Evolutionary conservation across 1,139 yeast species (phyloP).

Genomic region (Nadsonia starkeyi-henricii): DNA sequence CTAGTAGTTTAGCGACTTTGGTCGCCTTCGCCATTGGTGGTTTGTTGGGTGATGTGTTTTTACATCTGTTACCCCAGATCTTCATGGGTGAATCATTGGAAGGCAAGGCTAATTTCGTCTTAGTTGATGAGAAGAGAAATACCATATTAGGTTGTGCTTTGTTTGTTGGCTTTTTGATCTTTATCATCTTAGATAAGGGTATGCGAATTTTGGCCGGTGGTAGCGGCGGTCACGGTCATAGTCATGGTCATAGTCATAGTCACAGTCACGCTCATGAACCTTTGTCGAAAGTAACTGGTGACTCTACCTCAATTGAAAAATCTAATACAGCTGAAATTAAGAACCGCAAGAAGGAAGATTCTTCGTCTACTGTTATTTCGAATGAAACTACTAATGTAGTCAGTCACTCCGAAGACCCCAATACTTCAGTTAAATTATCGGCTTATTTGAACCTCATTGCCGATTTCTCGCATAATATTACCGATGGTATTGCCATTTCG

Average conservation of each 20-base stretch:
- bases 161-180: conserved; percentile 41
- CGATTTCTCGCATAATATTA: conserved; percentile 53
- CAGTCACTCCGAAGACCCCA: background rate
- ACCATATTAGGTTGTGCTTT: conserved; percentile 37
- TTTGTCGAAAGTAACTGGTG: background rate
- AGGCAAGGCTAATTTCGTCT: conserved; percentile 26
- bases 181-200: conserved; percentile 42
- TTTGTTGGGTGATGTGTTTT: conserved; percentile 50
- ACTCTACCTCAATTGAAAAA: background rate
- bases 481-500: conserved; percentile 58
- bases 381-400: background rate
- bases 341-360: conserved; percentile 3
- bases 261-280: conserved; percentile 20
- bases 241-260: conserved; percentile 27
- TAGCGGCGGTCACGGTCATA: conserved; percentile 18
- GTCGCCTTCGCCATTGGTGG: conserved; percentile 60
- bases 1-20: conserved; percentile 33
- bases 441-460: conserved; percentile 50
- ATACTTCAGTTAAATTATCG: conserved; percentile 26
- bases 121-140: conserved; percentile 36
- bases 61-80: conserved; percentile 52
- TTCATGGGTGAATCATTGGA: conserved; percentile 36
- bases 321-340: conserved; percentile 3
- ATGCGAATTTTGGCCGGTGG: conserved; percentile 35
- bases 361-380: conserved; percentile 2